A percentile compares a stretch with the other conserved stretches of the same genome.
Conservation (phyloP, 129 eudicot genomes). For the Dittrichia graveolens region DNA sequence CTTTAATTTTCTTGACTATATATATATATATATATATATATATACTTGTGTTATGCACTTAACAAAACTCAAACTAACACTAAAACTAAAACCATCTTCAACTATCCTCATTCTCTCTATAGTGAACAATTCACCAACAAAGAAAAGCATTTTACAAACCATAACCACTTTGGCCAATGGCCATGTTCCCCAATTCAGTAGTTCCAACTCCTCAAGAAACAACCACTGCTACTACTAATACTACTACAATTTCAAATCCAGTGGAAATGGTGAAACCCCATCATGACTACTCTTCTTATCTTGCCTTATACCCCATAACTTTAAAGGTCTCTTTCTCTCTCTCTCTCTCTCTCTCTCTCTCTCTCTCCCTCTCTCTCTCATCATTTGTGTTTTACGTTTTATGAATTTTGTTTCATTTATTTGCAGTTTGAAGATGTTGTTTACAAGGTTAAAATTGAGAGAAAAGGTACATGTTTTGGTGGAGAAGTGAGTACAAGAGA, state of each 20-base stretch:
- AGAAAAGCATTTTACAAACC: conserved; percentile 25
- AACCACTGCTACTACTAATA: background rate
- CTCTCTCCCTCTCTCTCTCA: conserved; percentile 13
- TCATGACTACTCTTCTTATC: conserved; percentile 42
- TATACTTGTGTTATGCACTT: conserved; percentile 40
- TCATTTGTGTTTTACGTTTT: background rate
- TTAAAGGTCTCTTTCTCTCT: conserved; percentile 60
- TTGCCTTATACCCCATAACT: conserved; percentile 60
- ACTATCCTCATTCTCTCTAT: conserved; percentile 12
- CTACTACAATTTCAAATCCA: conserved; percentile 26
- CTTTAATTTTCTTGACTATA: conserved; percentile 22
- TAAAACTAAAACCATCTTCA: conserved; percentile 32
- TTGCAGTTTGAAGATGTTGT: conserved; percentile 88
- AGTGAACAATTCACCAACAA: conserved; percentile 12
- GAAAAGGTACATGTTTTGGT: conserved; percentile 55
- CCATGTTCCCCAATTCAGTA: conserved; percentile 57
- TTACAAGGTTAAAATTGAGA: conserved; percentile 58
- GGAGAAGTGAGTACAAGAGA: conserved; percentile 54
- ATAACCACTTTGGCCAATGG: conserved; percentile 29
- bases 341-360: conserved; percentile 28
- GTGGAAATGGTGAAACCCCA: conserved; percentile 47
- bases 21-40: conserved; percentile 35
- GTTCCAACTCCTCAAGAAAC: conserved; percentile 61
- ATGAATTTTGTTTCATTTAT: conserved; percentile 7
- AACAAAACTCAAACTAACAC: conserved; percentile 41